Evolutionary conservation across 805 yeast species (phyloP).

Genomic region (Wickerhamiella vanderwaltii): DNA sequence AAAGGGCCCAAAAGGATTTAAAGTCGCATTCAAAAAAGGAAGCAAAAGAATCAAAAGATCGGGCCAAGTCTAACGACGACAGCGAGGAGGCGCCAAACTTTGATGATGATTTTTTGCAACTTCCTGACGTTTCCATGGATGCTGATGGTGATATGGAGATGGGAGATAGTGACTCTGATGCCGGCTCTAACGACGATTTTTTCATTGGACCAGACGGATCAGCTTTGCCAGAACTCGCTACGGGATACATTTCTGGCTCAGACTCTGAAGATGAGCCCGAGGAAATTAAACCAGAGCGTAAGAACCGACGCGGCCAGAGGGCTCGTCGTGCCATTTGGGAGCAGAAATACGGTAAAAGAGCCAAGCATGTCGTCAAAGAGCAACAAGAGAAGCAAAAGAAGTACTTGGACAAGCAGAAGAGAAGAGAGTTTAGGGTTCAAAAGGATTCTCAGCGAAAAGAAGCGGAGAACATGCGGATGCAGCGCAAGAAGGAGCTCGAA

Average conservation of each 20-base stretch:
- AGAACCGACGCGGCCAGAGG: slow-evolving; percentile 92
- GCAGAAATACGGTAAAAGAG: slow-evolving; percentile 66
- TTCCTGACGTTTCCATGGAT: slow-evolving; percentile 10
- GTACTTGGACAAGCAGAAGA: slow-evolving; percentile 26
- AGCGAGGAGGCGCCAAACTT: slow-evolving; percentile 15
- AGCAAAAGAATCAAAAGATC: neutral
- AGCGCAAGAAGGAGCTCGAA: slow-evolving; percentile 19
- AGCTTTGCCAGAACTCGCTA: slow-evolving; percentile 20
- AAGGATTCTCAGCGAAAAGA: slow-evolving; percentile 8
- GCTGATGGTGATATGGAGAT: slow-evolving; percentile 47
- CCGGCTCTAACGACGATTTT: slow-evolving; percentile 34
- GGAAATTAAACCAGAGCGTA: slow-evolving; percentile 33
- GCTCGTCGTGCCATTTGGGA: slow-evolving; percentile 98
- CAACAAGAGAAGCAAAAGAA: slow-evolving; percentile 42
- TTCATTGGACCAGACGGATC: slow-evolving; percentile 51
- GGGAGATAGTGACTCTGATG: slow-evolving; percentile 28
- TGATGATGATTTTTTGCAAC: slow-evolving; percentile 20
- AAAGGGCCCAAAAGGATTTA: slow-evolving; percentile 14
- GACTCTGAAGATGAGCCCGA: slow-evolving; percentile 35
- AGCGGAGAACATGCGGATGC: slow-evolving; percentile 21
- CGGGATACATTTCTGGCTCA: slow-evolving; percentile 74
- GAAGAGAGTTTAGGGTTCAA: slow-evolving; percentile 13
- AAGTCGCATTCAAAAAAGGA: neutral
- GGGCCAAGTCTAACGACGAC: neutral
- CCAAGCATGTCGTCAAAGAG: slow-evolving; percentile 71